Percentiles rank a stretch among this genome's conserved stretches.
Conservation (phyloP, 2,329 filamentous ascomycete genomes). For the Karstenula rhodostoma region DNA sequence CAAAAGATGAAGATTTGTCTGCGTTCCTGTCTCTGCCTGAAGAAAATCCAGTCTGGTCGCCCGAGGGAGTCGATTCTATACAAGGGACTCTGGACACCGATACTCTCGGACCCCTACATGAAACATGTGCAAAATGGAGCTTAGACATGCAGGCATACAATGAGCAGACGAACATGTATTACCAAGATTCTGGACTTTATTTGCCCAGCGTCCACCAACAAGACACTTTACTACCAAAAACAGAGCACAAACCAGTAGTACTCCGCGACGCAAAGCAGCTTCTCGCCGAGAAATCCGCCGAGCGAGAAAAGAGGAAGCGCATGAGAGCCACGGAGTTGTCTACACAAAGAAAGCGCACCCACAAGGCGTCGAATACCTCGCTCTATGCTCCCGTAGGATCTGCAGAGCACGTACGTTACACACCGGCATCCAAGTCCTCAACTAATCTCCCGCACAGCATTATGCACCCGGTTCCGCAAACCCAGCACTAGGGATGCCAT, state of each 20-base stretch:
- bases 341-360: background rate
- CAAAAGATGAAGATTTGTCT: background rate
- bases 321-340: background rate
- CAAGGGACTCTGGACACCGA: background rate
- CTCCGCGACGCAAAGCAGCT: constrained; percentile 1
- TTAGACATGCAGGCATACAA: background rate
- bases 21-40: background rate
- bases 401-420: background rate
- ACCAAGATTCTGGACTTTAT: background rate
- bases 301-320: background rate
- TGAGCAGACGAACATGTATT: background rate
- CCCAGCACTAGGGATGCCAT: too few relatives aligned
- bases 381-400: background rate
- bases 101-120: background rate
- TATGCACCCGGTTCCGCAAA: too few relatives aligned
- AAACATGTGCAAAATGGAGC: background rate
- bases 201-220: background rate
- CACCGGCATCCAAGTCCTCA: background rate
- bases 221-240: background rate
- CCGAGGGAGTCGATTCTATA: background rate
- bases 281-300: background rate
- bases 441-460: background rate
- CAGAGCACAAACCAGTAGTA: background rate
- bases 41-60: background rate
- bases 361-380: background rate